These are phyloP conservation scores for Xanthoceras sorbifolium DNA, from an alignment of 345 rosid species.

Conservation along the genomic window DNA sequence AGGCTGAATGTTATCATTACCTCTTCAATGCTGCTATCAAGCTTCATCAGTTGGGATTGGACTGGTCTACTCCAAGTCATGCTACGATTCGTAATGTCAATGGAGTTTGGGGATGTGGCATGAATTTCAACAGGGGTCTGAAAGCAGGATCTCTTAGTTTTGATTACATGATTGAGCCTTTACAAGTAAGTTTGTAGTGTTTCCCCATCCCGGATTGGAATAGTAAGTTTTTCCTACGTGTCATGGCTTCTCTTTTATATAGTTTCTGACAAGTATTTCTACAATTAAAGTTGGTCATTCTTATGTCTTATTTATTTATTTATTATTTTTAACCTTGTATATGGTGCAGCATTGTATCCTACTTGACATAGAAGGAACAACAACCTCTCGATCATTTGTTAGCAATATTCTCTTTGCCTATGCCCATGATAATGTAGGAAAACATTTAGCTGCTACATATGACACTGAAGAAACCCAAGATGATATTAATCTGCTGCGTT, in stretches of 20 bases:
- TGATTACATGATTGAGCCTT: conserved; percentile 29
- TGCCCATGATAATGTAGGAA: conserved; percentile 54
- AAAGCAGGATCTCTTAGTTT: conserved; percentile 34
- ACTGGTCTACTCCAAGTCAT: conserved; percentile 51
- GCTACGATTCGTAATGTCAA: conserved; percentile 36
- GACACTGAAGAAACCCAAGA: conserved; percentile 52
- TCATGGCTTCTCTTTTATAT: neutral
- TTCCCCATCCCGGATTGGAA: neutral
- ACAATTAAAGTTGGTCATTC: neutral
- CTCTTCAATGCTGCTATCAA: conserved; percentile 61
- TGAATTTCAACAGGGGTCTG: conserved; percentile 18
- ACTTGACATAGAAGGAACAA: conserved; percentile 60
- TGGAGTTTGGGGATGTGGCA: conserved; percentile 28
- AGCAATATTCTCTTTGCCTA: conserved; percentile 54
- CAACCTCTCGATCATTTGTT: conserved; percentile 56
- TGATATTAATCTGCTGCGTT: conserved; percentile 42
- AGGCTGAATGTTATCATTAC: conserved; percentile 66
- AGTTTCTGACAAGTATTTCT: neutral
- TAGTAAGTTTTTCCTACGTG: neutral
- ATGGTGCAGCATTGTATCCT: conserved; percentile 47
- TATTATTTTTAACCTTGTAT: neutral
- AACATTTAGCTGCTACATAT: conserved; percentile 48
- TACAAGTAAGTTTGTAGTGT: conserved; percentile 34
- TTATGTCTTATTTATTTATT: conserved; percentile 10
- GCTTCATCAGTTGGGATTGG: conserved; percentile 55